Evolutionary conservation across 1,284 basidiomycete species (phyloP), one percentile per base, ranked within the genome.

Genomic region (Termitomyces sp.): DNA sequence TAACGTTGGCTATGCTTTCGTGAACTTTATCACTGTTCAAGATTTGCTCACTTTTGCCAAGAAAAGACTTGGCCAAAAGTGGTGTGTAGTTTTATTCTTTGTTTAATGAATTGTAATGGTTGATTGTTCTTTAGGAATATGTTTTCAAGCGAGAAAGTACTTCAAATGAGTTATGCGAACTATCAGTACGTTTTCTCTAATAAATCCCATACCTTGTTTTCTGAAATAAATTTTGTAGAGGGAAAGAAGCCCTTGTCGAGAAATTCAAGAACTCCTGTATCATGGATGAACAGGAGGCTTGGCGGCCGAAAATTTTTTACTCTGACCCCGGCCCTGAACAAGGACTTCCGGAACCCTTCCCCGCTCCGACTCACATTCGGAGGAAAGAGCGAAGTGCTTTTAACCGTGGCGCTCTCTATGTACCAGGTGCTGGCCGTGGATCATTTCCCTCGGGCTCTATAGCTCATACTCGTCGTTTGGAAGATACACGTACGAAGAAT

Each of bases 1-100:
- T 67, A 93, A 93, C 65, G 89, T 92, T 64, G 90, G 91, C 57
- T 92, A 91, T 66, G 88, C 88, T 21, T 92, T 92, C 59, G 90
- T 93, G 58, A 94, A 93, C 70, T 94, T 94, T 62, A 89, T 92
- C 61, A 75, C 75, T 3, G 84, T 91, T 19, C 72, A 86, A 59
- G 89, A 90, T 65, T 76, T 94, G 43, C 70, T 92, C 59, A 70
- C 68, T 36, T 94, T 94, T 66, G 88, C 88, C 10, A 83, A 81
- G 65, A 73, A 76, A 43, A 82, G 82, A 61, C 73, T 93, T 45
- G 90, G 88, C 2, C 79, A 84, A 58, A 91, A 87, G 68, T 93
- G 90, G 92, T 84, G 57, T 36, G 65, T 55, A 26, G 12, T 19
- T 49, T 10, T 40, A 7, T 43, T 21, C 21, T 26, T 30, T 28